Evolutionary conservation across 2,329 filamentous ascomycete genomes (phyloP), one percentile per base, ranked within the genome.

Genomic region (Verticillium dahliae): DNA sequence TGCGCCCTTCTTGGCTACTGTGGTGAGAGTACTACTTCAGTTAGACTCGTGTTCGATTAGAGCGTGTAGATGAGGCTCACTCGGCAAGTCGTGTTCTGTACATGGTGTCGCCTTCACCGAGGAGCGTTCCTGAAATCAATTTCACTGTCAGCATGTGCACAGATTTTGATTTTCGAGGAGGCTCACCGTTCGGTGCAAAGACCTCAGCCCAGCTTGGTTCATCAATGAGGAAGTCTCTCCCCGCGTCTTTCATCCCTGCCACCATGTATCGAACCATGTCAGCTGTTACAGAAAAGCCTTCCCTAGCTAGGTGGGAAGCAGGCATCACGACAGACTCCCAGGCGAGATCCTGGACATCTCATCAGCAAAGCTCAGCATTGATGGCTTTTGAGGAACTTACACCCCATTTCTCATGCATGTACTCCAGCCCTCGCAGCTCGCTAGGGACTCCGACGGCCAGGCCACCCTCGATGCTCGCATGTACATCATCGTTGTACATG

Each of bases 191-290:
- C 0, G 92, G 92, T 2, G 92, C 92, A 76, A 97, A 97, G 71
- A 97, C 94, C 57, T 90, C 73, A 0, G 93, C 91, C 89, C 92
- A 98, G 3, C 86, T 84, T 0, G 89, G 87, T 61, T 97, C 86
- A 3, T 90, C 80, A 0, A 87, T 78, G 0, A 97, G 76, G 69
- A 96, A 97, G 67, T 91, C 78, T 58, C 69, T 65, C 1, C 68
- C 66, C 1, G 31, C 33, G 7, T 63, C 61, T 6, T 65, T 59
- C 33, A 77, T 68, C 9, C 82, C 83, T 3, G 72, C 78, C 0
- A 79, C 71, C 84, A 96, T 94, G 69, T 94, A 94, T 9, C 79
- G 80, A 27, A 92, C 81, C 27, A 93, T 77, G 71, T 98, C 94
- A 60, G 85, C 78, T 2, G 85, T 90, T 1, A 97, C 83, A 77